Conservation (phyloP, 2,329 filamentous ascomycete genomes). For the Aspergillus ibericus region DNA sequence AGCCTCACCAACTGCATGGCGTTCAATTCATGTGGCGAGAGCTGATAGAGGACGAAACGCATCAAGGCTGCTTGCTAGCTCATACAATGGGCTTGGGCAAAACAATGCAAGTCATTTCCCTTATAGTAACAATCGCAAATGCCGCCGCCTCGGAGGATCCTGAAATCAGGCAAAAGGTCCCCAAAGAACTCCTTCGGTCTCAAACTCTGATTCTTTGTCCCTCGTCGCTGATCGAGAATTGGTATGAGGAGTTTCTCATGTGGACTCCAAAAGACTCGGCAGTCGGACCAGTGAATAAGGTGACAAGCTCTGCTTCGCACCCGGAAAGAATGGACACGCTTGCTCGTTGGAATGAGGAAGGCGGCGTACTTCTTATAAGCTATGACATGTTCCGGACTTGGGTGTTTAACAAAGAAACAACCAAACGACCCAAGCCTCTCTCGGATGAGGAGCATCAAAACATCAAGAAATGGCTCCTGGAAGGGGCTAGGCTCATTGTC, state of each 20-base stretch:
- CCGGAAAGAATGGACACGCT: slow-evolving; percentile 51
- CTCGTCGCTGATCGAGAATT: slow-evolving; percentile 73
- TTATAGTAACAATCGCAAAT: slow-evolving; percentile 73
- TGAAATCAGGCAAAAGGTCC: slow-evolving; percentile 65
- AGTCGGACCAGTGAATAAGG: slow-evolving; percentile 58
- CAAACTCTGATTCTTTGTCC: slow-evolving; percentile 75
- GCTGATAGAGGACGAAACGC: slow-evolving; percentile 61
- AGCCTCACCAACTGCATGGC: slow-evolving; percentile 77
- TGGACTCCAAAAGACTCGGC: slow-evolving; percentile 62
- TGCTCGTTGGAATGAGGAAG: slow-evolving; percentile 60
- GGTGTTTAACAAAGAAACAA: slow-evolving; percentile 37
- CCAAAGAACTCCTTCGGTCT: slow-evolving; percentile 60
- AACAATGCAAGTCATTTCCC: slow-evolving; percentile 84
- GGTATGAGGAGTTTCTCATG: slow-evolving; percentile 71
- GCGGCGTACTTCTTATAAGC: slow-evolving; percentile 75
- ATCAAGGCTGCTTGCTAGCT: slow-evolving; percentile 77
- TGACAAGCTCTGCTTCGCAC: slow-evolving; percentile 48
- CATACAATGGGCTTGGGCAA: slow-evolving; percentile 93
- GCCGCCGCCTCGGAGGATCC: slow-evolving; percentile 61
- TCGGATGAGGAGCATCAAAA: slow-evolving; percentile 40
- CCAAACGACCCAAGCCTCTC: slow-evolving; percentile 25
- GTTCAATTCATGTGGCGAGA: slow-evolving; percentile 89
- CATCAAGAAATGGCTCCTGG: slow-evolving; percentile 53
- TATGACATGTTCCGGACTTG: slow-evolving; percentile 66
- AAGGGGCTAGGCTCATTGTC: slow-evolving; percentile 70